Evolutionary conservation across 139 green algal genomes (phyloP).

Genomic region (Coelastrella sp.): DNA sequence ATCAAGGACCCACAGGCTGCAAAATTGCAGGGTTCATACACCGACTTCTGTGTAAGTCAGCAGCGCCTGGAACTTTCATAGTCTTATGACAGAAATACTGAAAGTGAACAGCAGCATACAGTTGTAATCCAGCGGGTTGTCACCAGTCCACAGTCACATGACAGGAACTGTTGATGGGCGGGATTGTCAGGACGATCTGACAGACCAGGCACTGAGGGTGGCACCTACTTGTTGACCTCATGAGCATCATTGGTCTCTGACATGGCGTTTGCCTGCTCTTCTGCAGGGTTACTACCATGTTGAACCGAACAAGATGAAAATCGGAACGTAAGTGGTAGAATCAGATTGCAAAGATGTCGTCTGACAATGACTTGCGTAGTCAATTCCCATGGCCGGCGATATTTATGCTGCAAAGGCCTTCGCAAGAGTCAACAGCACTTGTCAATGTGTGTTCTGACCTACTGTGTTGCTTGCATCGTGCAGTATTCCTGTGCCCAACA

Average conservation of each 20-base stretch:
- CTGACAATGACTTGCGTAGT: no score
- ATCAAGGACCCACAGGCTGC: slow-evolving; percentile 47
- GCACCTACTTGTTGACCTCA: background rate
- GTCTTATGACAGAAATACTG: no score
- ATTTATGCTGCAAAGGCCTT: no score
- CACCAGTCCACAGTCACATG: no score
- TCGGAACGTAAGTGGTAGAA: slow-evolving; percentile 21
- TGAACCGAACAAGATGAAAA: slow-evolving; percentile 38
- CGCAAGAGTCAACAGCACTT: no score
- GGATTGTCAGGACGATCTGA: no score
- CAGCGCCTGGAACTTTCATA: background rate
- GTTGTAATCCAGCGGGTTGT: no score
- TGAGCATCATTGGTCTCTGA: background rate
- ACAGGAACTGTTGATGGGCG: no score
- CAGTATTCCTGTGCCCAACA: slow-evolving; percentile 24
- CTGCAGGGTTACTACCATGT: slow-evolving; percentile 48
- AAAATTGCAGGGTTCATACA: slow-evolving; percentile 36
- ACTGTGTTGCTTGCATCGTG: background rate
- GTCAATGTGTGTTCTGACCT: background rate
- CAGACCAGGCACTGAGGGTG: no score
- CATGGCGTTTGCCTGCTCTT: background rate
- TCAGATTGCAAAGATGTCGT: no score
- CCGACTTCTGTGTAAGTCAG: slow-evolving; percentile 5
- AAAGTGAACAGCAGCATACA: no score
- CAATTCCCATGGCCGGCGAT: no score